Evolutionary conservation across 1,284 basidiomycete species (phyloP), one percentile per base, ranked within the genome.

Genomic region (Sporisorium sorghi): DNA sequence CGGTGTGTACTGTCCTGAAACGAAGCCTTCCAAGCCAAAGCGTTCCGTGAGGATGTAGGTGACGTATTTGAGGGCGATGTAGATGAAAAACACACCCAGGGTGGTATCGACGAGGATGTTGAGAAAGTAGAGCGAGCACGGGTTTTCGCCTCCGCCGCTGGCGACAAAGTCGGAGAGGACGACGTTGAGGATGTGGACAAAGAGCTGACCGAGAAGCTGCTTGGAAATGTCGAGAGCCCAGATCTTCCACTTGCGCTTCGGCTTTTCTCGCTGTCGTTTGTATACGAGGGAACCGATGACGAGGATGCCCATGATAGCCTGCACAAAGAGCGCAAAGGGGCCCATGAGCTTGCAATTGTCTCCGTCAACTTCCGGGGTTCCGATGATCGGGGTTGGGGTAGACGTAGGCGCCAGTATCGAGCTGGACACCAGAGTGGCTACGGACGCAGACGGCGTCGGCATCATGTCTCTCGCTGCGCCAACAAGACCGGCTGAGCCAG

Each of bases 51-150:
- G 88, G 48, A 93, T 57, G 80, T 88, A 88, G 1, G 91, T 93
- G 55, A 90, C 86, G 26, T 88, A 84, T 66, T 90, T 90, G n/a
- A 97, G 88, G 40, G 90, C 87, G 59, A 91, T 81, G 85, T 93
- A 98, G 61, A 99, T 90, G 64, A 96, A 87, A 28, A 88, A 91
- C 57, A 98, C 92, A 71, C 93, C 95, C 58, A 96, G 86, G 0
- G 95, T 97, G 19, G 95, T 97, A 85, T 99, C 96, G 68, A 98
- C 88, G 33, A 96, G 87, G 58, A 99, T 92, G 83, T 98, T 96
- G 62, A 97, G 89, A 84, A 97, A 97, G 86, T 98, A 97, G 66
- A 85, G 73, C 14, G 80, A 78, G 70, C 82, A 83, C 3, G 84
- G 79, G 37, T 83, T 83, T 43, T 67, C 60, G 24, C 69, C 69